A percentile compares a stretch with the other conserved stretches of the same genome.
Conservation (phyloP, 2,329 filamentous ascomycete species). For the Penicillium concentricum region DNA sequence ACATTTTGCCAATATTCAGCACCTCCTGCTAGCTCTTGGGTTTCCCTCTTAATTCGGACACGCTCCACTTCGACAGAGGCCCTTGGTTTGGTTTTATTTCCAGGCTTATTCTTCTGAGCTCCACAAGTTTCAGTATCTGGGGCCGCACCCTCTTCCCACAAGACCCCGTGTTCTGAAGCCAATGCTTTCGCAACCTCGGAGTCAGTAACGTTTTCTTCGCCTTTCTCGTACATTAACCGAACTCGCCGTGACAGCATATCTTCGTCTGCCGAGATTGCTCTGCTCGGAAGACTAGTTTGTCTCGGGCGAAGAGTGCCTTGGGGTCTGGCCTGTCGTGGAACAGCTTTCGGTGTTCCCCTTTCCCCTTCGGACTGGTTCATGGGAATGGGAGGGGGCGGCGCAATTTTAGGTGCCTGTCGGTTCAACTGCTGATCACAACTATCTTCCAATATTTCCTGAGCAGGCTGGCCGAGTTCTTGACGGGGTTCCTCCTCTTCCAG, state of each 20-base stretch:
- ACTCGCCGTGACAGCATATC: conserved; percentile 63
- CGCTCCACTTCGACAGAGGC: conserved; percentile 30
- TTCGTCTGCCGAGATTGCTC: conserved; percentile 63
- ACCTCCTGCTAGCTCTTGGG: conserved; percentile 60
- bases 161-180: conserved; percentile 38
- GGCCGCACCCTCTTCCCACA: conserved; percentile 41
- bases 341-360: conserved; percentile 23
- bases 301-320: conserved; percentile 40
- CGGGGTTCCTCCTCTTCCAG: conserved; percentile 3
- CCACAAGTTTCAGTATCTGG: conserved; percentile 31
- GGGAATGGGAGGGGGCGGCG: conserved; percentile 9
- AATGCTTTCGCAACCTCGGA: conserved; percentile 40
- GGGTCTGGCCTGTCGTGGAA: conserved; percentile 29
- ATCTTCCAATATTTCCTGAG: conserved; percentile 5
- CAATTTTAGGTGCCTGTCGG: conserved; percentile 18
- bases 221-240: conserved; percentile 63
- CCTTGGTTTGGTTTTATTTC: conserved; percentile 28
- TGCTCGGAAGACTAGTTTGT: conserved; percentile 39
- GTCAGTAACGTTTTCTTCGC: conserved; percentile 54
- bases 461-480: conserved; percentile 5
- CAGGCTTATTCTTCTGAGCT: conserved; percentile 23
- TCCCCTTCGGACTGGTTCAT: conserved; percentile 17
- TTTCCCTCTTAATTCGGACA: conserved; percentile 48
- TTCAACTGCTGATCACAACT: conserved; percentile 6
- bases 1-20: conserved; percentile 66